Evolutionary conservation across 2,329 filamentous ascomycete species (phyloP), one percentile per base, ranked within the genome.

Genomic region (Cercospora citrullina): DNA sequence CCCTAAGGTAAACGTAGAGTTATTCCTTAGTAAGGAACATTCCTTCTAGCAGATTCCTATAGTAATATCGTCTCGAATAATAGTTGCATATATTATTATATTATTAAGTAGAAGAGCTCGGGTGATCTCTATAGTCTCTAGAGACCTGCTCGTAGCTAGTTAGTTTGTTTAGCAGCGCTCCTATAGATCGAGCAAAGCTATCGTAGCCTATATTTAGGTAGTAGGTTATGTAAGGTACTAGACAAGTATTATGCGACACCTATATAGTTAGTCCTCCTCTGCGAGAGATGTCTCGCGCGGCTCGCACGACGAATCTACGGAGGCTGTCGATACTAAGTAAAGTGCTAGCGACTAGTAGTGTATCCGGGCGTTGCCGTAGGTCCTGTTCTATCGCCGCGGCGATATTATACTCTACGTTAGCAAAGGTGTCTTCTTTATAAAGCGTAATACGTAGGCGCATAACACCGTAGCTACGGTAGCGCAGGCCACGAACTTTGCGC

Each of bases 391-490:
- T 62, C 9, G 9, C 12, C 14, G 33, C n/a, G 6, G 21, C 60
- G 39, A 62, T 62, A 9, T 51, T 9, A 21, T 9, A 21, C 21
- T 62, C 60, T 48, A 7, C 60, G 21, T 62, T 23, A 48, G 23
- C 60, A 48, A 62, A 62, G 21, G 60, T 48, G 21, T 62, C 36
- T 51, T 62, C 60, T 51, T 62, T 3, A 14, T 62, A 62, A 31
- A 62, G 60, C 14, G 60, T 62, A 5, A 62, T 48, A 28, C 60
- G 60, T 62, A 14, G 60, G 33, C 60, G 60, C 39, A 62, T 62
- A 7, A 62, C 23, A 62, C 60, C 60, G 31, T 18, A 45, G 39
- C 60, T 16, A 14, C 39, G 23, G 21, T 48, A 5, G 42, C 60
- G 60, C 26, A 62, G 39, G 60, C 60, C 39, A 31, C 39, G 39